Evolutionary conservation across 139 green algal species (phyloP), one percentile per base, ranked within the genome.

Genomic region (Zygnema circumcarinatum): DNA sequence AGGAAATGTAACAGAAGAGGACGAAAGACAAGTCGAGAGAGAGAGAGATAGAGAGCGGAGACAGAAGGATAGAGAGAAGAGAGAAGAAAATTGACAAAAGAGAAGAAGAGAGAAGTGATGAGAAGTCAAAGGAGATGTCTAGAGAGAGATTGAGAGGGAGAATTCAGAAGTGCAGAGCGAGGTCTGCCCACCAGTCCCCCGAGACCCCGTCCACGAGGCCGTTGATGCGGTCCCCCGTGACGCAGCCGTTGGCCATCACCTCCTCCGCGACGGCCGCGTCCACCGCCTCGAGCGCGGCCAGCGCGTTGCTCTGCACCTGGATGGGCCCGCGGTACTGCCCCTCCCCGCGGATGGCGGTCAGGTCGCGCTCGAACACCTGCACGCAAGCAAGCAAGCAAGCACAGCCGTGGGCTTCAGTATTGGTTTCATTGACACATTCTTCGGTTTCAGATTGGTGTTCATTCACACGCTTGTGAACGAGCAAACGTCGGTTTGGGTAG

Each of bases 241-340:
- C 84, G 36, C 79, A 92, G 3, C 87, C 87, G 3, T 74, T 67
- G 85, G 16, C 74, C 38, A 93, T 89, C 3, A 94, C 83, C 72
- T 90, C 67, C 74, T 92, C 87, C 7, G 87, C 90, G 35, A 94
- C 41, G 11, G 54, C 31, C 75, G 52, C 76, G 47, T 92, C 89
- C 25, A 94, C 88, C 2, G 89, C 69, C 76, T 94, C 92, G 72
- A 94, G 75, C 56, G 92, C 89, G 11, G 79, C 91, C n/a, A 94
- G 89, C 42, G 92, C 92, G 82, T 94, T 94, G 88, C 89, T 92
- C 87, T 93, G 89, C n/a, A 94, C 74, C 86, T 91, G 87, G 82
- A 98, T 98, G 38, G 96, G 96, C 0, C 96, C 96, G 0, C 96
- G 89, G 90, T 98, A 98, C 39, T 90, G 67, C 3, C 83, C 83